A percentile compares a stretch with the other conserved stretches of the same genome.
Conservation (phyloP, 106 monocot species). For the Dendrobium catenatum region DNA sequence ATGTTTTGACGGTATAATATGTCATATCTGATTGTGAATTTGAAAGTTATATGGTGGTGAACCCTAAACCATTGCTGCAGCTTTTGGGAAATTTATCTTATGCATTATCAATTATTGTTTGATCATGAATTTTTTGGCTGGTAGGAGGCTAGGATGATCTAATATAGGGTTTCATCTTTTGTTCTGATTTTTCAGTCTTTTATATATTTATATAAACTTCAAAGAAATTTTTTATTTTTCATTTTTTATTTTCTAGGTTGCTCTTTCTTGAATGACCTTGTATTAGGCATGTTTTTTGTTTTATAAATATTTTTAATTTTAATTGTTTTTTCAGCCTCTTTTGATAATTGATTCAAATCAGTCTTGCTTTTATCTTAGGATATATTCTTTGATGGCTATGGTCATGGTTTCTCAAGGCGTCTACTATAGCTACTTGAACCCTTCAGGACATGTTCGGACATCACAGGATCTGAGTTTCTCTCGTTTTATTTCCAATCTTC, state of each 20-base stretch:
- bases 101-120: no score
- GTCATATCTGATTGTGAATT: no score
- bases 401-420: slow-evolving; percentile 33
- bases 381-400: slow-evolving; percentile 21
- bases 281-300: background rate
- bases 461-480: slow-evolving; percentile 35
- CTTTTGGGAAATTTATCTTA: no score
- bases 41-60: no score
- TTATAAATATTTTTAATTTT: no score
- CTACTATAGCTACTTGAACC: slow-evolving; percentile 12
- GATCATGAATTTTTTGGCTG: no score
- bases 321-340: background rate
- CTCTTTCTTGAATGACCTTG: background rate
- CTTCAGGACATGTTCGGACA: slow-evolving; percentile 8
- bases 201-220: no score
- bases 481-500: slow-evolving; percentile 19
- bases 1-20: no score
- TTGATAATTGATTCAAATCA: background rate
- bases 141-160: no score
- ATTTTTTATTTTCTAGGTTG: background rate
- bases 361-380: background rate
- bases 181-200: no score
- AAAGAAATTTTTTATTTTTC: background rate
- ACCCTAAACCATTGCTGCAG: no score
- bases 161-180: no score